phyloP scores from a whole-genome alignment of 2,329 filamentous ascomycete species.

The Pseudogymnoascus sp. region DNA sequence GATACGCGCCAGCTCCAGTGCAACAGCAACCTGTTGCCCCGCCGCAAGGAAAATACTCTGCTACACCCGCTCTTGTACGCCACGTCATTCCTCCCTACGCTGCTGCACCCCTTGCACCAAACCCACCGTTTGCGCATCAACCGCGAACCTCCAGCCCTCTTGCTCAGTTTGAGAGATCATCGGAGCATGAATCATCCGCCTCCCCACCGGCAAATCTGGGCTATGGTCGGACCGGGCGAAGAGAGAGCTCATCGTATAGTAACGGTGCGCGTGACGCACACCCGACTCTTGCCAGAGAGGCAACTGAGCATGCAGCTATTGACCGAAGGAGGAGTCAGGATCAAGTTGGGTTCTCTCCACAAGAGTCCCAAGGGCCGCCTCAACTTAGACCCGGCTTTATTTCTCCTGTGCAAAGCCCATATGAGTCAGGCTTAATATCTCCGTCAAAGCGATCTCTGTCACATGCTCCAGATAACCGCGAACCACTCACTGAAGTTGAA shows the following conservation, averaged over 20 bases:
- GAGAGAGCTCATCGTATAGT: slow-evolving; percentile 20
- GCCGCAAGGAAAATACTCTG: slow-evolving; percentile 27
- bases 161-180: slow-evolving; percentile 51
- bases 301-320: slow-evolving; percentile 20
- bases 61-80: slow-evolving; percentile 28
- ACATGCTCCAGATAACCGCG: slow-evolving; percentile 25
- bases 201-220: background rate
- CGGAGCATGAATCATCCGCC: slow-evolving; percentile 19
- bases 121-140: slow-evolving; percentile 48
- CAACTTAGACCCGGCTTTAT: slow-evolving; percentile 27
- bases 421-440: slow-evolving; percentile 40
- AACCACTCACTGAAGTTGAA: slow-evolving; percentile 23
- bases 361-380: slow-evolving; percentile 42
- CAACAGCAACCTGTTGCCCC: slow-evolving; percentile 29
- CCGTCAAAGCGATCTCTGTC: slow-evolving; percentile 48
- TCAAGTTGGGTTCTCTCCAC: slow-evolving; percentile 20
- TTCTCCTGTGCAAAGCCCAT: slow-evolving; percentile 22
- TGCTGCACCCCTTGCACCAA: slow-evolving; percentile 36
- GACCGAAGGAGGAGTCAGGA: slow-evolving; percentile 5
- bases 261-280: background rate
- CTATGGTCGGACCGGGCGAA: background rate
- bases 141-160: slow-evolving; percentile 59
- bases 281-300: slow-evolving; percentile 15
- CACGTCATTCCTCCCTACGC: slow-evolving; percentile 27
- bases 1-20: slow-evolving; percentile 54